Base-by-base conservation (phyloP, 495 filamentous ascomycete genomes). In the Penicillium verhagenii region DNA sequence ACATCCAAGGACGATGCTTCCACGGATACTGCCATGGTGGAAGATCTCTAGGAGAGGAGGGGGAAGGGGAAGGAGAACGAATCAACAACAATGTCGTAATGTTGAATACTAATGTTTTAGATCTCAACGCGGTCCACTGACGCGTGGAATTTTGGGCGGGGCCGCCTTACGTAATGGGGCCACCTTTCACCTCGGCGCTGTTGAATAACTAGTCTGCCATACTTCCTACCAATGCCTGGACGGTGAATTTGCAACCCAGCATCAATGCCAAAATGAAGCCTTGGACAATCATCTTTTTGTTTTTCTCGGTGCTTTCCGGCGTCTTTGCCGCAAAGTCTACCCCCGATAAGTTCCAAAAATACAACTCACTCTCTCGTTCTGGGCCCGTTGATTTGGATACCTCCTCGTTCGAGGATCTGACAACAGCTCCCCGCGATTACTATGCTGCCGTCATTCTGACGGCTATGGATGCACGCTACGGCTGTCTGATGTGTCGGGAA, bases 401-500 rank as follows among this genome's bases (percentile, higher is more conserved):
- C 69, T 59, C 74, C 6, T 76, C 79, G 25, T 97, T 93, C 73
- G 80, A 82, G 46, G 80, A 89, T 57, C 73, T 97, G 52, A 94
- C 89, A 0, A 68, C 82, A 1, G 72, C 81, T 2, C 90, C 95
- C 26, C 83, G 94, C 49, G 88, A 97, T 70, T 95, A 97, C 67
- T 83, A 86, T 29, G 81, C 86, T 13, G 88, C 83, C 7, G 84
- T 97, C 2, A 82, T 97, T 28, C 76, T 99, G 49, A 99, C 95
- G 9, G 94, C 94, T 47, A 71, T 91, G 57, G 92, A 97, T 62
- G 65, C 86, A 35, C 83, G 90, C 20, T 97, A 87, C 74, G 91
- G 90, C 24, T 99, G 94, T 68, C 72, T 84, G 49, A 78, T 97
- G 43, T 99, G 94, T 68, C 82, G 84, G 31, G 89, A 95, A 50